Evolutionary conservation across 2,329 filamentous ascomycete species (phyloP).

Genomic region (Scedosporium dehoogii): DNA sequence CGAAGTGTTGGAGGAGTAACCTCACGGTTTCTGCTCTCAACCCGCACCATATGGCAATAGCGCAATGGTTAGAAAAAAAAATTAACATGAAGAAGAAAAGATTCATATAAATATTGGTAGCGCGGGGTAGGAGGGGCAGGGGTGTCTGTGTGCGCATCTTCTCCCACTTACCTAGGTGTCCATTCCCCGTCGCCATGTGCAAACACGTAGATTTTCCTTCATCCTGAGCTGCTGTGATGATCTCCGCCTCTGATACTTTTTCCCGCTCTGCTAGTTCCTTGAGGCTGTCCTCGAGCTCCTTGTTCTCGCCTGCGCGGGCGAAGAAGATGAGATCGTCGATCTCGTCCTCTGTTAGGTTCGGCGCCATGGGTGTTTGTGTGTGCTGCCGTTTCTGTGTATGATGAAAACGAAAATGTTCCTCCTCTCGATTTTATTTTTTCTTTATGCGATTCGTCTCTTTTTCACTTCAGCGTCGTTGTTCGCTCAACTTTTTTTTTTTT

Average conservation of each 20-base stretch:
- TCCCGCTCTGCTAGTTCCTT: conserved; percentile 52
- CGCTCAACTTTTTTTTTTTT: conserved; percentile 1
- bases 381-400: neutral
- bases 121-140: neutral
- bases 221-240: conserved; percentile 64
- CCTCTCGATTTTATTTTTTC: neutral
- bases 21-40: conserved; percentile 34
- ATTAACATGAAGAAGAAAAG: neutral
- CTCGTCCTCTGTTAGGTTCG: conserved; percentile 61
- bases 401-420: no score
- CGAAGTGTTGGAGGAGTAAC: conserved; percentile 31
- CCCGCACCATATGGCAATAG: neutral
- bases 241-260: conserved; percentile 45
- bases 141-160: no score
- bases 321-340: conserved; percentile 90
- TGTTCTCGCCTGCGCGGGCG: conserved; percentile 65
- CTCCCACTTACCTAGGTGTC: conserved; percentile 56
- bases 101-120: neutral
- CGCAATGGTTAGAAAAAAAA: conserved; percentile 1
- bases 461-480: neutral
- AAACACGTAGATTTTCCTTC: conserved; percentile 68
- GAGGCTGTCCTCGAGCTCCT: conserved; percentile 54
- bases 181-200: conserved; percentile 91
- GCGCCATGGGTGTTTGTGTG: conserved; percentile 26
- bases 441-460: neutral